A percentile compares a stretch with the other conserved stretches of the same genome.
These are phyloP conservation scores for Thozetella sp. DNA, from an alignment of 495 filamentous ascomycete genomes.

Conservation along the genomic window DNA sequence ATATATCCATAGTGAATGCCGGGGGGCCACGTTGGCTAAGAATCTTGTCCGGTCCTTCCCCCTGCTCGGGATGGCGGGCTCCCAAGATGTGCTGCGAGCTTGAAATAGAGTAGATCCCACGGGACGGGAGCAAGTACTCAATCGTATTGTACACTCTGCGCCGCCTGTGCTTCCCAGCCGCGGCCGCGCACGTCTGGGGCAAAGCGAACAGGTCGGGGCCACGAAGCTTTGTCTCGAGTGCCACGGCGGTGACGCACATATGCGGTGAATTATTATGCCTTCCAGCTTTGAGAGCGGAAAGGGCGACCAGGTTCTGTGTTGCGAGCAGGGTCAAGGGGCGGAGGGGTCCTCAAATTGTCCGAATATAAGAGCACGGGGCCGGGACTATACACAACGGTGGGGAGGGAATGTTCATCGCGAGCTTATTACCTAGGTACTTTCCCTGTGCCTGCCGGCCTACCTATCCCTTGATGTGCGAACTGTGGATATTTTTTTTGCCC, in stretches of 20 bases:
- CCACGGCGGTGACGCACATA: not conserved
- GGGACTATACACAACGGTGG: too few relatives aligned
- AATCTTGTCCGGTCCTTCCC: not conserved
- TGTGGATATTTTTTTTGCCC: too few relatives aligned
- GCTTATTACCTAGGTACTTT: not conserved
- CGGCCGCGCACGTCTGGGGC: not conserved
- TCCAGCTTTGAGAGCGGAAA: not conserved
- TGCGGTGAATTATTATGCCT: not conserved
- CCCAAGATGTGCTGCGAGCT: not conserved
- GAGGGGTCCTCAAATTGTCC: not conserved
- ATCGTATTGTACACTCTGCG: not conserved
- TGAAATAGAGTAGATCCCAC: not conserved
- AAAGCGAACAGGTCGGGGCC: not conserved
- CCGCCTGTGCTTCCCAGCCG: not conserved
- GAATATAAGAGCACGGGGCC: not conserved
- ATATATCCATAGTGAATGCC: not conserved
- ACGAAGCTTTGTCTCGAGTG: not conserved
- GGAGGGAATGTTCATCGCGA: not conserved
- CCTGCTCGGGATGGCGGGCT: not conserved
- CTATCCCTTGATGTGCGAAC: too few relatives aligned
- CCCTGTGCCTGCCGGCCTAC: too few relatives aligned
- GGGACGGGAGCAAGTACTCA: not conserved
- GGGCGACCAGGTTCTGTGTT: not conserved
- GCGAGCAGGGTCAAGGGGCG: not conserved
- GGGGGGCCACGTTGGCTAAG: not conserved